Percentiles rank a stretch among this genome's conserved stretches.
These are phyloP conservation scores for Rhinocladiella mackenziei DNA, from an alignment of 2,329 filamentous ascomycete species.

Conservation along the genomic window DNA sequence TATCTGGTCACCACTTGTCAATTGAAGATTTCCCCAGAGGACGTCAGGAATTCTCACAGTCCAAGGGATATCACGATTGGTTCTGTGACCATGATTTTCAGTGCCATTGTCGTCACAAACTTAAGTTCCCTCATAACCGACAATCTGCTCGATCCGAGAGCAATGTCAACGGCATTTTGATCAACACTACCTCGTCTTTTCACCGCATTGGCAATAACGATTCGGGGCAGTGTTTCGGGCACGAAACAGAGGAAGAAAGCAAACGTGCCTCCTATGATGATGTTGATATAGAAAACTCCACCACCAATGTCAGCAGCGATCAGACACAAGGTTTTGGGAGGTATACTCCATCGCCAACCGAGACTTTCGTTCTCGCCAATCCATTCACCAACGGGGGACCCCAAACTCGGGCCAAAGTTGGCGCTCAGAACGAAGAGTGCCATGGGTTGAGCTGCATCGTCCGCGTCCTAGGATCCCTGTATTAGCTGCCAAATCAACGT, in stretches of 20 bases:
- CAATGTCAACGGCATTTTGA: slow-evolving; percentile 33
- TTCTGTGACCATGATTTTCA: slow-evolving; percentile 43
- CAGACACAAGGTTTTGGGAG: slow-evolving; percentile 23
- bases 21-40: neutral
- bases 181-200: slow-evolving; percentile 32
- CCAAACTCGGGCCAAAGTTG: slow-evolving; percentile 41
- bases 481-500: neutral
- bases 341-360: slow-evolving; percentile 38
- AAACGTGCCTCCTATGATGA: slow-evolving; percentile 40
- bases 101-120: slow-evolving; percentile 43
- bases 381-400: slow-evolving; percentile 41
- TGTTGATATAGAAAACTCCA: slow-evolving; percentile 34
- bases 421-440: slow-evolving; percentile 42
- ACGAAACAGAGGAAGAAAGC: slow-evolving; percentile 37
- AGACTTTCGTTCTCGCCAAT: slow-evolving; percentile 38
- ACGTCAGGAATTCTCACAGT: slow-evolving; percentile 5
- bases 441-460: slow-evolving; percentile 42
- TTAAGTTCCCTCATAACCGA: slow-evolving; percentile 39
- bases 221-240: slow-evolving; percentile 41
- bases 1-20: slow-evolving; percentile 27
- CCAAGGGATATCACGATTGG: slow-evolving; percentile 38
- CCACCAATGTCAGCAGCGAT: neutral
- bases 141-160: slow-evolving; percentile 35
- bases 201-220: slow-evolving; percentile 38
- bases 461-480: slow-evolving; percentile 14